Evolutionary conservation across 2,329 filamentous ascomycete genomes (phyloP).

Genomic region (Aspergillus eucalypticola): DNA sequence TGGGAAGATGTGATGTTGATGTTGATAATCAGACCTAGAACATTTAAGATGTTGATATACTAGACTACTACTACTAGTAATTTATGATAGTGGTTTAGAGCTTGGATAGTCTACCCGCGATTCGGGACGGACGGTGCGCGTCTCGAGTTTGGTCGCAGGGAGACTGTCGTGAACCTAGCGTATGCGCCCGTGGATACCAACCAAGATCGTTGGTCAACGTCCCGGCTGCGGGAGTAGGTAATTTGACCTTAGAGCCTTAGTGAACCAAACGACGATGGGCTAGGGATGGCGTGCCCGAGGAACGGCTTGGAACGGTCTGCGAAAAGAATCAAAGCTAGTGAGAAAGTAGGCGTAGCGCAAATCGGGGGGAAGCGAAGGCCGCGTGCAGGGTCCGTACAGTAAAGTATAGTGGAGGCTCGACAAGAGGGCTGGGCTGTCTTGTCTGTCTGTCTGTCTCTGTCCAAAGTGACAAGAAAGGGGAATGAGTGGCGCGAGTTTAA

Average conservation of each 20-base stretch:
- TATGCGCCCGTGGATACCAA: constrained; percentile 32
- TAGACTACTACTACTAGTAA: background rate
- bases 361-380: constrained; percentile 35
- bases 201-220: constrained; percentile 33
- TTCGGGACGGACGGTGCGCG: constrained; percentile 31
- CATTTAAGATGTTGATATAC: constrained; percentile 13
- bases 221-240: constrained; percentile 21
- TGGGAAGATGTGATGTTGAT: constrained; percentile 8
- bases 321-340: constrained; percentile 30
- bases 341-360: constrained; percentile 37
- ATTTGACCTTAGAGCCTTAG: constrained; percentile 19
- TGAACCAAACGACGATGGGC: constrained; percentile 21
- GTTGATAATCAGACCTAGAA: constrained; percentile 23
- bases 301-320: constrained; percentile 32
- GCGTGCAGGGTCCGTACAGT: constrained; percentile 28
- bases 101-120: constrained; percentile 40
- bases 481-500: constrained; percentile 9
- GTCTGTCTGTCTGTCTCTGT: background rate
- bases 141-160: constrained; percentile 23
- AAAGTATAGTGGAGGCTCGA: constrained; percentile 13
- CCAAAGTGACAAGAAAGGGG: background rate
- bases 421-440: background rate
- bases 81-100: constrained; percentile 23
- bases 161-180: constrained; percentile 37
- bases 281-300: constrained; percentile 37